phyloP scores from a whole-genome alignment of 2,329 filamentous ascomycete species.

The Pseudogymnoascus sp. region DNA sequence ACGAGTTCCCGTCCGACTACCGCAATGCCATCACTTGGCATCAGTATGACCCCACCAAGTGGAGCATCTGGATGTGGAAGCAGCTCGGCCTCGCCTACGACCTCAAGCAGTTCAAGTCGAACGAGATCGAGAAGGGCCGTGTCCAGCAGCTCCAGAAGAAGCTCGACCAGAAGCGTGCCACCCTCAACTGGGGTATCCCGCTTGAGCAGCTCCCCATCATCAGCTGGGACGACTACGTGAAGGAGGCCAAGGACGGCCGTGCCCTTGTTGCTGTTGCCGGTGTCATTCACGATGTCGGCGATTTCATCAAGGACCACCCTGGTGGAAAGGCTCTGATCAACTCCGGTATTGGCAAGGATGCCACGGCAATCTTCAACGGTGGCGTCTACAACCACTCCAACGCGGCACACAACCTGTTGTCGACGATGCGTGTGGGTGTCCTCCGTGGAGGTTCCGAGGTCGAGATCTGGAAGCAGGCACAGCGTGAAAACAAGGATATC shows the following conservation, averaged over 20 bases:
- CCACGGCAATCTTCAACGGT: slow-evolving; percentile 85
- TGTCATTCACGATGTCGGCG: slow-evolving; percentile 75
- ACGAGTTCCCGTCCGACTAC: slow-evolving; percentile 90
- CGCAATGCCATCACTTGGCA: slow-evolving; percentile 86
- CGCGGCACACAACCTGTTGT: slow-evolving; percentile 80
- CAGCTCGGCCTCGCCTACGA: slow-evolving; percentile 75
- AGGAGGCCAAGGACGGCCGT: slow-evolving; percentile 68
- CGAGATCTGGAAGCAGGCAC: slow-evolving; percentile 85
- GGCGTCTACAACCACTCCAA: slow-evolving; percentile 87
- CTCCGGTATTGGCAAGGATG: slow-evolving; percentile 77
- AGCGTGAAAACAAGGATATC: slow-evolving; percentile 76
- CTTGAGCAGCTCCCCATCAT: slow-evolving; percentile 80
- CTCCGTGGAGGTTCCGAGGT: slow-evolving; percentile 82
- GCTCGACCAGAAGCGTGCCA: slow-evolving; percentile 76
- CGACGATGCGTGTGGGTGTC: slow-evolving; percentile 81
- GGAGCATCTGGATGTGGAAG: slow-evolving; percentile 80
- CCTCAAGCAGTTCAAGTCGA: slow-evolving; percentile 83
- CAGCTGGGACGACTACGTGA: slow-evolving; percentile 79
- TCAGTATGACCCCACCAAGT: slow-evolving; percentile 90
- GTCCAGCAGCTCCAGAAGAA: slow-evolving; percentile 89
- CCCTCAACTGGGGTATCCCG: slow-evolving; percentile 78
- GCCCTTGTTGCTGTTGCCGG: slow-evolving; percentile 71
- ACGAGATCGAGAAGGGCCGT: slow-evolving; percentile 88
- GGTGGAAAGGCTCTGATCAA: slow-evolving; percentile 82
- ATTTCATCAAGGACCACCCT: slow-evolving; percentile 85